Conservation (phyloP, 441 rosid genomes). For the Viola pubescens region DNA sequence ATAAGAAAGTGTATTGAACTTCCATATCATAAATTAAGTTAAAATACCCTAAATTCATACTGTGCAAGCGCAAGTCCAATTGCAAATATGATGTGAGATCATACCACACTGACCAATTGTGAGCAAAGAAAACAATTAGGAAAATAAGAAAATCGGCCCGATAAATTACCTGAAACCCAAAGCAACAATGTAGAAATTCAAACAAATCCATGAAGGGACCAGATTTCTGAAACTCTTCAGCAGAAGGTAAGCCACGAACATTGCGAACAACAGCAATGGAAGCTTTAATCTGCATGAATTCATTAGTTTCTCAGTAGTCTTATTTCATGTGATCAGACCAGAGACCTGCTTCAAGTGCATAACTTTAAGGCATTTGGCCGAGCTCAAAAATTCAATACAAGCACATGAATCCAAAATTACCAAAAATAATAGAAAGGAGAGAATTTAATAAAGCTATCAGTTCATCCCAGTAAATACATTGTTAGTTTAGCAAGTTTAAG, state of each 20-base stretch:
- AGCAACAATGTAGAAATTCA: slow-evolving; percentile 71
- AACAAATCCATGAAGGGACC: slow-evolving; percentile 60
- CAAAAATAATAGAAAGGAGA: not conserved
- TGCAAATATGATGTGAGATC: slow-evolving; percentile 7
- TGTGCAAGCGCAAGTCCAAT: slow-evolving; percentile 9
- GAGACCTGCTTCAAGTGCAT: slow-evolving; percentile 7
- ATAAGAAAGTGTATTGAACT: slow-evolving; percentile 1
- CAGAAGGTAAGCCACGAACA: slow-evolving; percentile 55
- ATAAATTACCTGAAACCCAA: slow-evolving; percentile 80
- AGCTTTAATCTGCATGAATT: slow-evolving; percentile 61
- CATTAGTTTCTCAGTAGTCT: slow-evolving; percentile 21
- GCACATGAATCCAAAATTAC: too few species aligned
- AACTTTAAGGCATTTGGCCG: slow-evolving; percentile 6
- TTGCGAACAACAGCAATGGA: slow-evolving; percentile 66
- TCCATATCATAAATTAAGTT: not conserved
- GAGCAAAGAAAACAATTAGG: not conserved
- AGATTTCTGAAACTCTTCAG: slow-evolving; percentile 43
- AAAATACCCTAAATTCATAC: slow-evolving; percentile 5
- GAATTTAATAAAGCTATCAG: slow-evolving; percentile 8
- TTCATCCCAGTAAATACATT: slow-evolving; percentile 5
- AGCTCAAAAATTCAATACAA: not conserved
- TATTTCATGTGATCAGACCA: slow-evolving; percentile 13
- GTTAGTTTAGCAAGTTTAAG: slow-evolving; percentile 3
- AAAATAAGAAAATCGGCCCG: slow-evolving; percentile 1
- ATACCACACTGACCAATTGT: not conserved